Conservation (phyloP, 1,284 basidiomycete species). For the Puccinia hordei region DNA sequence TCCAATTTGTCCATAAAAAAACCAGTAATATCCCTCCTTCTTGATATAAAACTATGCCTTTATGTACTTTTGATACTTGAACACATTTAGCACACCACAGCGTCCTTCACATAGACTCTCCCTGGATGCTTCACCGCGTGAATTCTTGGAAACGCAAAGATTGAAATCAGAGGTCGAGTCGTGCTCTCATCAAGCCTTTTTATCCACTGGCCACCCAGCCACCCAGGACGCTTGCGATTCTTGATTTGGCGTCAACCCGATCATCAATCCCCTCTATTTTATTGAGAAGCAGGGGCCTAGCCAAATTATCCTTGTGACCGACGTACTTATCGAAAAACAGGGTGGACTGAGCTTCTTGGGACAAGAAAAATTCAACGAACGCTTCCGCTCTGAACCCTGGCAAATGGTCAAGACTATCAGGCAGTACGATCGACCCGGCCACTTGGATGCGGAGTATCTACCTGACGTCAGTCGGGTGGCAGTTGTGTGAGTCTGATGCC, state of each 20-base stretch:
- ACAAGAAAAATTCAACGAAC: slow-evolving; percentile 14
- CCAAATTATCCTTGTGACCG: slow-evolving; percentile 5
- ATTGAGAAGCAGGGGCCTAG: not conserved
- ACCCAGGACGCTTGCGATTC: not conserved
- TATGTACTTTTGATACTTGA: too few species aligned
- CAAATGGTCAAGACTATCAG: slow-evolving; percentile 36
- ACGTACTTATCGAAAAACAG: slow-evolving; percentile 42
- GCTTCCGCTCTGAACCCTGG: slow-evolving; percentile 36
- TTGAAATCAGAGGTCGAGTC: not conserved
- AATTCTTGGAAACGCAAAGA: not conserved
- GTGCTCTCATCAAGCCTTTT: not conserved
- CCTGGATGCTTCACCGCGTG: not conserved
- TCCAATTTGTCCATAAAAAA: too few species aligned
- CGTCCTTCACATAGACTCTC: not conserved
- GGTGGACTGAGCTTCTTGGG: slow-evolving; percentile 32
- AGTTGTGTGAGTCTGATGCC: slow-evolving; percentile 31
- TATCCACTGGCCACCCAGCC: not conserved
- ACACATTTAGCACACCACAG: too few species aligned
- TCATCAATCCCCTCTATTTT: not conserved
- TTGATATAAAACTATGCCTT: too few species aligned
- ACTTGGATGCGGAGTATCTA: slow-evolving; percentile 23
- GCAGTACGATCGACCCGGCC: slow-evolving; percentile 34
- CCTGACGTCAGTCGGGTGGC: slow-evolving; percentile 1
- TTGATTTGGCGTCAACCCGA: not conserved
- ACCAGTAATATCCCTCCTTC: too few species aligned